Evolutionary conservation across 1,139 yeast genomes (phyloP), one percentile per base, ranked within the genome.

Genomic region (Suhomyces chickasaworum): DNA sequence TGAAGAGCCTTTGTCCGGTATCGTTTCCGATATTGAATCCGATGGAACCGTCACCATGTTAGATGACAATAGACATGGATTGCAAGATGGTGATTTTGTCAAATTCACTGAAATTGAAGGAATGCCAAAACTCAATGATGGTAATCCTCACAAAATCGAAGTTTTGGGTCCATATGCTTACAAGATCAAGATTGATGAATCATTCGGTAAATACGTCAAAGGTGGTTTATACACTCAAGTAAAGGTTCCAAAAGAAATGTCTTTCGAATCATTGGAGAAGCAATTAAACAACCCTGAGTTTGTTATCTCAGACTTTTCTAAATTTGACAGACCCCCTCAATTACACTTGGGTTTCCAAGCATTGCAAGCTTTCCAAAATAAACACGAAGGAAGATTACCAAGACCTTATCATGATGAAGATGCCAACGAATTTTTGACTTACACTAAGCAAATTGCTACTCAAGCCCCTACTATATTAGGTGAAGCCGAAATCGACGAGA

Each of bases 161-260:
- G 97, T 90, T 1, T 76, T 87, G 54, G 99, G 99, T 7, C 99
- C 99, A 16, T 91, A 82, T 63, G 95, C 98, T 3, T 93, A 88
- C 73, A 84, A 81, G 60, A 81, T 93, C 53, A 75, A 78, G 42
- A 71, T 80, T 47, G 80, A 78, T 53, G 71, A 71, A 30, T 58
- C 67, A 34, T 73, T 66, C 64, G 96, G 96, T 20, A 68, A 75
- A 9, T 93, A 90, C 63, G 66, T 73, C 45, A 84, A 82, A 60
- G 97, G 97, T 38, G 99, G 99, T 51, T 75, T 88, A 46, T 93
- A 89, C 71, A 86, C 90, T 15, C 96, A 95, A 69, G 97, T 91
- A 36, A 91, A 91, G 69, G 82, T 87, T 59, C 98, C 99, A 22
- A 68, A 68, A 46, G 75, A 73, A 29, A 55, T 86, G 34, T 65